Conservation (phyloP, 2,329 filamentous ascomycete genomes). For the Phialophora verrucosa region DNA sequence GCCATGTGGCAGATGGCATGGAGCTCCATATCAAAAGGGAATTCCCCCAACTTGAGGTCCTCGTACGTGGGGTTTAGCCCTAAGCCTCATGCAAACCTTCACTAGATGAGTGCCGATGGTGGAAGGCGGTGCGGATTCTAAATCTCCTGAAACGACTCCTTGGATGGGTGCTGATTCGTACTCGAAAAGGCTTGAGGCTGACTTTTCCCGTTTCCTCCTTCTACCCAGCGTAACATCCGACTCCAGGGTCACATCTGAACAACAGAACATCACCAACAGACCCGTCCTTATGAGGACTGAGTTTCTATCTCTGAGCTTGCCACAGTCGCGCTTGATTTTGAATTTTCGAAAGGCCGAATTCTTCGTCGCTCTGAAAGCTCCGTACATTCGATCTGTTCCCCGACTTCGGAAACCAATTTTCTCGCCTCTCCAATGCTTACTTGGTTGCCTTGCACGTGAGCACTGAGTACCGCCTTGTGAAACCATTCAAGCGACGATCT, state of each 20-base stretch:
- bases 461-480: constrained; percentile 7
- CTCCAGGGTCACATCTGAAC: constrained; percentile 35
- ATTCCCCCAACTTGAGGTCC: background rate
- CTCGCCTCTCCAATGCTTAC: constrained; percentile 28
- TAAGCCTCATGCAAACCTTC: constrained; percentile 14
- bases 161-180: constrained; percentile 18
- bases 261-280: constrained; percentile 22
- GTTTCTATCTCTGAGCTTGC: background rate
- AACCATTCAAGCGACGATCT: constrained; percentile 6
- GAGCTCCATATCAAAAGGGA: background rate
- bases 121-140: background rate
- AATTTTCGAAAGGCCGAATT: background rate
- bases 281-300: constrained; percentile 13
- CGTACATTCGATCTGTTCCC: background rate
- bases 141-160: constrained; percentile 11
- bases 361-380: background rate
- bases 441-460: constrained; percentile 34
- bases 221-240: constrained; percentile 35
- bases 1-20: constrained; percentile 7
- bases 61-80: constrained; percentile 10
- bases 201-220: constrained; percentile 20
- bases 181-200: constrained; percentile 24
- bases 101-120: background rate
- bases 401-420: background rate
- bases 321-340: background rate